phyloP scores from a whole-genome alignment of 192 early-diverging fungal species.

The Pilaira anomala region DNA sequence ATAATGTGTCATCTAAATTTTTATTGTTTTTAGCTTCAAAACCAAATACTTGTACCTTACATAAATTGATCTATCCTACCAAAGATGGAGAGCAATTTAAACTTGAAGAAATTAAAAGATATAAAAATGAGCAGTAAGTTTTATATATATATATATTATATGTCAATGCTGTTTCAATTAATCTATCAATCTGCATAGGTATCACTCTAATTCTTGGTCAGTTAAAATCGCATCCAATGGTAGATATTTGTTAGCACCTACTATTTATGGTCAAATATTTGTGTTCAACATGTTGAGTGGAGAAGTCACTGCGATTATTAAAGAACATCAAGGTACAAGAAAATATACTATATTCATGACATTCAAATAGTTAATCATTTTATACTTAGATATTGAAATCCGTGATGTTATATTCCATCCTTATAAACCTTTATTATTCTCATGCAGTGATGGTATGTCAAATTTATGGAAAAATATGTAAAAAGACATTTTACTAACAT shows the following conservation, averaged over 20 bases:
- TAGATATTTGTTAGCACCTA: slow-evolving; percentile 85
- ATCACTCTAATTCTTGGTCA: slow-evolving; percentile 93
- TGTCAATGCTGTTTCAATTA: no score
- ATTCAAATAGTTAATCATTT: not conserved
- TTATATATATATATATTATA: no score
- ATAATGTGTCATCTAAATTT: not conserved
- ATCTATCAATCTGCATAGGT: slow-evolving; percentile 39
- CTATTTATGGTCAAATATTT: slow-evolving; percentile 85
- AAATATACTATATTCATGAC: not conserved
- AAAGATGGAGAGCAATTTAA: slow-evolving; percentile 65
- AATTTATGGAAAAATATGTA: not conserved
- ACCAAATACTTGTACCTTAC: slow-evolving; percentile 84
- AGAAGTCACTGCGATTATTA: slow-evolving; percentile 69
- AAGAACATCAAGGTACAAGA: slow-evolving; percentile 73
- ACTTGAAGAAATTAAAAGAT: slow-evolving; percentile 74
- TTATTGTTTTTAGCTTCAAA: slow-evolving; percentile 54
- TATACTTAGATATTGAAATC: slow-evolving; percentile 73
- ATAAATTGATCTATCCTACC: slow-evolving; percentile 83
- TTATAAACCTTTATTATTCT: slow-evolving; percentile 70
- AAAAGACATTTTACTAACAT: not conserved
- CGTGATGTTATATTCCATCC: slow-evolving; percentile 91
- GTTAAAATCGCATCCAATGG: slow-evolving; percentile 86
- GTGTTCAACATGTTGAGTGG: slow-evolving; percentile 78
- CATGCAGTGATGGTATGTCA: slow-evolving; percentile 76
- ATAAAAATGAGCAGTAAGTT: slow-evolving; percentile 72